Evolutionary conservation across 2,329 filamentous ascomycete genomes (phyloP).

Genomic region (Trichoderma polysporum): DNA sequence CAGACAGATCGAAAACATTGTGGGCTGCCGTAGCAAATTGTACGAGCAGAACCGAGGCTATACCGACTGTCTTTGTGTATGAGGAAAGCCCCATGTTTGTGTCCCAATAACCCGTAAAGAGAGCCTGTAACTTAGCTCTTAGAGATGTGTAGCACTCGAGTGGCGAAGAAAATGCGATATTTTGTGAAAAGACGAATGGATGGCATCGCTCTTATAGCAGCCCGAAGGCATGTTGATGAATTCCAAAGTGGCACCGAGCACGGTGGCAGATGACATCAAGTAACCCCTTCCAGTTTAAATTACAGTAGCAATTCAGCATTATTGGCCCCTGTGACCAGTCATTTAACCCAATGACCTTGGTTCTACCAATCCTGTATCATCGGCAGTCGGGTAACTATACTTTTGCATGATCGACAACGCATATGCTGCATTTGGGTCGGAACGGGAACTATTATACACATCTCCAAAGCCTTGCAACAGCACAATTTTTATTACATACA

Average conservation of each 20-base stretch:
- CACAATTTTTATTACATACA: background rate
- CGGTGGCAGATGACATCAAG: conserved; percentile 8
- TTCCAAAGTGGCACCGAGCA: background rate
- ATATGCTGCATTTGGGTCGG: background rate
- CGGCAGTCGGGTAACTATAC: background rate
- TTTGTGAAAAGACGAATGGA: background rate
- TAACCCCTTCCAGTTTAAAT: background rate
- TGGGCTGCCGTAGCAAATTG: background rate
- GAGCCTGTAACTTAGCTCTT: background rate
- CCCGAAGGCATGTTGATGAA: background rate
- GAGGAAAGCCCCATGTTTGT: background rate
- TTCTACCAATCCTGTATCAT: background rate
- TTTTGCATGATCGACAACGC: background rate
- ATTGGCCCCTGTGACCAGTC: background rate
- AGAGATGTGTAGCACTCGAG: background rate
- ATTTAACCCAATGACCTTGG: background rate
- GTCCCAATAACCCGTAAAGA: background rate
- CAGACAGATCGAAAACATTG: background rate
- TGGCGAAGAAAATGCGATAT: background rate
- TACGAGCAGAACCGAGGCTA: background rate
- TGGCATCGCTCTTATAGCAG: background rate
- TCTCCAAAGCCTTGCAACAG: background rate
- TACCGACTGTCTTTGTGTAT: background rate
- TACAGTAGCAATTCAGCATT: background rate
- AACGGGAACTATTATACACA: background rate